Conservation (phyloP, 257 asterid genomes). For the Henckelia pumila region DNA sequence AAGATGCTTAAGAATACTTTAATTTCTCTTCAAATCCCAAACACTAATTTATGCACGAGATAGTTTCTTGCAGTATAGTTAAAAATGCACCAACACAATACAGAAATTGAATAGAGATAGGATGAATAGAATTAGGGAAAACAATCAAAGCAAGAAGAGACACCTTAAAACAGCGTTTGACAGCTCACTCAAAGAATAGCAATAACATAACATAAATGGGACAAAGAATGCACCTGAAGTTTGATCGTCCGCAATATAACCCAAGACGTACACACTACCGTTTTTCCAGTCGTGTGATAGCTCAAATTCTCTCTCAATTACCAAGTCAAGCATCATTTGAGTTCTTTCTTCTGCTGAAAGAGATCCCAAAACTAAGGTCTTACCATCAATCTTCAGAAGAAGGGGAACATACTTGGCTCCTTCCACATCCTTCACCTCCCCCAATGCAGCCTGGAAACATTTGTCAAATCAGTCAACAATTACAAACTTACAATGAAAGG, state of each 20-base stretch:
- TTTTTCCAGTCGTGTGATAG: conserved; percentile 73
- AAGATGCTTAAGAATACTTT: background rate
- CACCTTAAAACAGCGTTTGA: background rate
- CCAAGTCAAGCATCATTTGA: conserved; percentile 63
- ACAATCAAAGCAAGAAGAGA: background rate
- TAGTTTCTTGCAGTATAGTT: background rate
- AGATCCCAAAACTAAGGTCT: conserved; percentile 44
- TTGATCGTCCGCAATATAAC: conserved; percentile 46
- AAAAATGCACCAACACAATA: background rate
- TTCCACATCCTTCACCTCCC: conserved; percentile 56
- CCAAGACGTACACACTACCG: conserved; percentile 61
- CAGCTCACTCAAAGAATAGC: background rate
- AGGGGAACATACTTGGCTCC: conserved; percentile 41
- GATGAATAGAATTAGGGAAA: background rate
- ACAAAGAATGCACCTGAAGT: conserved; percentile 24
- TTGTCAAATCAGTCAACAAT: background rate
- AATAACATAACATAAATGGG: background rate
- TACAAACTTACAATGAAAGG: background rate
- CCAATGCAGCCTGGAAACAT: conserved; percentile 52
- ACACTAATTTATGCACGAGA: too few species aligned
- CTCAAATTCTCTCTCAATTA: conserved; percentile 64
- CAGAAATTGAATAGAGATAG: background rate
- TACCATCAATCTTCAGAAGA: conserved; percentile 38
- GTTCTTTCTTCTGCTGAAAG: conserved; percentile 52
- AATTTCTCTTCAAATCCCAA: background rate